Evolutionary conservation across 306 rosid species (phyloP), one percentile per base, ranked within the genome.

Genomic region (Acacia acuminata): DNA sequence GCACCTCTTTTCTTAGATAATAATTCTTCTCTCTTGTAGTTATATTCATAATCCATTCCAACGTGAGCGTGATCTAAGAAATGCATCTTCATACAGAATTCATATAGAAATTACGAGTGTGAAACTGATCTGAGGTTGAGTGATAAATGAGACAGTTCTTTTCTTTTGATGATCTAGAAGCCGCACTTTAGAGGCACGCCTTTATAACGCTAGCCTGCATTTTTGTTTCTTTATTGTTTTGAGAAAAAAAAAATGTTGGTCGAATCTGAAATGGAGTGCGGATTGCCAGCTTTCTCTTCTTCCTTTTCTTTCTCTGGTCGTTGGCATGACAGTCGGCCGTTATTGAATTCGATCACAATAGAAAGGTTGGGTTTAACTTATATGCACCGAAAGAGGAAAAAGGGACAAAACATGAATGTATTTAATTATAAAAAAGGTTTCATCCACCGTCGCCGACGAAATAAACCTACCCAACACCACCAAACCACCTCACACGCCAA

Each of bases 391-490:
- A 2, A 4, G 17, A n/a, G 36, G 78, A 12, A 63, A 27, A 27
- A 20, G 17, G 58, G 58, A 51, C 58, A 14, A 72, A 72, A 36
- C 77, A 83, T 71, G 83, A n/a, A 40, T n/a, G 74, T 51, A 34
- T 70, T 73, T 68, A 81, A 67, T 67, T 68, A 81, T 68, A 77
- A 67, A 73, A 81, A 77, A 80, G 48, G 83, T 34, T 42, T 13
- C 55, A 12, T 27, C 58, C 75, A 56, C 73, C 75, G 36, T 25
- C 43, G 4, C 27, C 15, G 53, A 32, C 42, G 42, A 64, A 30
- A 14, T 14, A 64, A 30, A 14, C 22, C n/a, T 27, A 15, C 38
- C 38, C 69, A 63, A 63, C 40, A 30, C 42, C 38, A 14, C 38
- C 69, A 4, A 63, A 63, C 72, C 60, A 58, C 38, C 60, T 32